Conservation (phyloP, 164 flowering plant species). For the Aristolochia fimbriata region DNA sequence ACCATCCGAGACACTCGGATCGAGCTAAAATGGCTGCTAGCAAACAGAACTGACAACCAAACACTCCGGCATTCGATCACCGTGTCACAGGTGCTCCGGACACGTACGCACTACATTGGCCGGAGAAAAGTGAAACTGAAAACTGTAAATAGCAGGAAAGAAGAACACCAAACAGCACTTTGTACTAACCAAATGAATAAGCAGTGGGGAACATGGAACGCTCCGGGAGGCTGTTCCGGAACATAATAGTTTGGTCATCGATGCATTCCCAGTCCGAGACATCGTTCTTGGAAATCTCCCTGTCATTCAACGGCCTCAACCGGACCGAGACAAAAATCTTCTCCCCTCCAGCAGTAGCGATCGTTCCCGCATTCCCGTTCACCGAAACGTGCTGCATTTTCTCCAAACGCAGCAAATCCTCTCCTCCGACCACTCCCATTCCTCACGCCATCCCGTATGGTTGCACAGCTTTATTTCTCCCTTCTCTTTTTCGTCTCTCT, state of each 20-base stretch:
- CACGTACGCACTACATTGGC: not conserved
- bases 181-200: slow-evolving; percentile 66
- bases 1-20: too few relatives aligned
- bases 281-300: slow-evolving; percentile 60
- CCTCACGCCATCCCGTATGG: slow-evolving; percentile 4
- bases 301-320: slow-evolving; percentile 90
- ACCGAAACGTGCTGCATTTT: slow-evolving; percentile 22
- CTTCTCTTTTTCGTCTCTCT: not conserved
- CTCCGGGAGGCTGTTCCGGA: slow-evolving; percentile 79
- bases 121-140: not conserved
- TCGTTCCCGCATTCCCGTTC: not conserved
- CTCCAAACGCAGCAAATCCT: slow-evolving; percentile 56
- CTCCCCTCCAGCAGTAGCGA: slow-evolving; percentile 34
- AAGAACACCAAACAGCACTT: not conserved
- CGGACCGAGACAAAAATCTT: slow-evolving; percentile 89
- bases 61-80: too few relatives aligned
- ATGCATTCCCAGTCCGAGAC: slow-evolving; percentile 99
- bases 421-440: slow-evolving; percentile 75
- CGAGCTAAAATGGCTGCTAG: too few relatives aligned
- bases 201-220: slow-evolving; percentile 80
- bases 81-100: too few relatives aligned
- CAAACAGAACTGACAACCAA: too few relatives aligned
- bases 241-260: slow-evolving; percentile 72
- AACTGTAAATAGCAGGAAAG: not conserved
- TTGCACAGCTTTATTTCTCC: not conserved